Percentiles rank a stretch among this genome's conserved stretches.
Conservation (phyloP, 2,329 filamentous ascomycete species). For the Zymoseptoria passerinii region DNA sequence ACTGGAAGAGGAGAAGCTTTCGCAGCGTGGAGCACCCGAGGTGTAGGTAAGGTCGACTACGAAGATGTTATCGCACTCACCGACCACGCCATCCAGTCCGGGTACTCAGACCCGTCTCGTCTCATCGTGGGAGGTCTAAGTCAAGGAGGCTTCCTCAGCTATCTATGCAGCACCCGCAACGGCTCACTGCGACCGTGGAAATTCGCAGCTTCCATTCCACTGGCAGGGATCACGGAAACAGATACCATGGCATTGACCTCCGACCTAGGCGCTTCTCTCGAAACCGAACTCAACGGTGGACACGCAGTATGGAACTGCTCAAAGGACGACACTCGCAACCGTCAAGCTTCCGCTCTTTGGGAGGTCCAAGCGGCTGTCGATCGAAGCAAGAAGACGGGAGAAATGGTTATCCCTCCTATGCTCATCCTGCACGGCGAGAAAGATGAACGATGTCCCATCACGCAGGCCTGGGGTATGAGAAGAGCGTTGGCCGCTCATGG, state of each 20-base stretch:
- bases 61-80: slow-evolving; percentile 32
- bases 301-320: slow-evolving; percentile 22
- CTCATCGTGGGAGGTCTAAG: slow-evolving; percentile 32
- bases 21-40: slow-evolving; percentile 24
- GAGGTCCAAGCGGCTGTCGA: slow-evolving; percentile 22
- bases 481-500: slow-evolving; percentile 23
- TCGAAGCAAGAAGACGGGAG: slow-evolving; percentile 2
- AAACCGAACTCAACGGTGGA: slow-evolving; percentile 21
- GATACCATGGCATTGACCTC: slow-evolving; percentile 32
- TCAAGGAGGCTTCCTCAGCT: slow-evolving; percentile 35
- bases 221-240: slow-evolving; percentile 32
- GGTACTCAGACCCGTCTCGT: slow-evolving; percentile 26
- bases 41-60: slow-evolving; percentile 32
- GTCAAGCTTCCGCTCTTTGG: slow-evolving; percentile 25
- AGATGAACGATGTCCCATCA: slow-evolving; percentile 29
- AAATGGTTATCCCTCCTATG: slow-evolving; percentile 24
- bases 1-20: slow-evolving; percentile 29
- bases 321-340: slow-evolving; percentile 11
- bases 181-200: slow-evolving; percentile 29
- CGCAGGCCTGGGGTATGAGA: slow-evolving; percentile 29
- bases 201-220: slow-evolving; percentile 31
- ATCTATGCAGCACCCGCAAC: slow-evolving; percentile 32
- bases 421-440: slow-evolving; percentile 31
- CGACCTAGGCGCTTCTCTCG: slow-evolving; percentile 22
- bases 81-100: slow-evolving; percentile 27